Evolutionary conservation across 148 eudicot species (phyloP).

Genomic region (Persicaria tinctoria): DNA sequence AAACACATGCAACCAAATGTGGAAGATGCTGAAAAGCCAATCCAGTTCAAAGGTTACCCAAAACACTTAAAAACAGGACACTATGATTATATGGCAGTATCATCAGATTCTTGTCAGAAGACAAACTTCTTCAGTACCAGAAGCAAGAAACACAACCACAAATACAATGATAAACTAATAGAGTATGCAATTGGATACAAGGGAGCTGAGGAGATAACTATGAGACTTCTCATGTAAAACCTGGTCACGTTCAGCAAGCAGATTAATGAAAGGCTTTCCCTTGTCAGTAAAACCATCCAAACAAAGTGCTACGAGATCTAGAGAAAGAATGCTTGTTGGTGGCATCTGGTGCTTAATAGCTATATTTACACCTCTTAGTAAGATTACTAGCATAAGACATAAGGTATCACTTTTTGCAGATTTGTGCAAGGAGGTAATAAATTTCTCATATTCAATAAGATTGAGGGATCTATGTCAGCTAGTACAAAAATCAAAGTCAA

Average conservation of each 20-base stretch:
- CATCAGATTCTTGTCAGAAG: not conserved
- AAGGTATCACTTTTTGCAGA: not conserved
- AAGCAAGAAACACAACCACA: not conserved
- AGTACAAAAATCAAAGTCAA: not conserved
- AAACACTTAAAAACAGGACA: not conserved
- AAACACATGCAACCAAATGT: conserved; percentile 3
- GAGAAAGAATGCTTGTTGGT: not conserved
- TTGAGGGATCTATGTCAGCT: not conserved
- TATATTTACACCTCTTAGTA: not conserved
- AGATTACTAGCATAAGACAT: conserved; percentile 1
- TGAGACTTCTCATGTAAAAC: not conserved
- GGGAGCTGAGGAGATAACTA: not conserved
- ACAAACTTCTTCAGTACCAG: not conserved
- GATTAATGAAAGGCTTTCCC: not conserved
- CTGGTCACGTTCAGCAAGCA: not conserved
- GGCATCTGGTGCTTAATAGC: not conserved
- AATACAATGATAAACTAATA: not conserved
- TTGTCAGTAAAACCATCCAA: not conserved
- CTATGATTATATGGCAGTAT: not conserved
- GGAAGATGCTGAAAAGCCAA: not conserved
- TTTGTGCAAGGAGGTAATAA: not conserved
- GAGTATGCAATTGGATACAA: not conserved
- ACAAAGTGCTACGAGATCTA: not conserved
- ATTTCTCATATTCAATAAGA: not conserved
- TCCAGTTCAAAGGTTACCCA: not conserved